Base-by-base conservation (phyloP, 164 flowering plant genomes). In the Vitis cinerea region DNA sequence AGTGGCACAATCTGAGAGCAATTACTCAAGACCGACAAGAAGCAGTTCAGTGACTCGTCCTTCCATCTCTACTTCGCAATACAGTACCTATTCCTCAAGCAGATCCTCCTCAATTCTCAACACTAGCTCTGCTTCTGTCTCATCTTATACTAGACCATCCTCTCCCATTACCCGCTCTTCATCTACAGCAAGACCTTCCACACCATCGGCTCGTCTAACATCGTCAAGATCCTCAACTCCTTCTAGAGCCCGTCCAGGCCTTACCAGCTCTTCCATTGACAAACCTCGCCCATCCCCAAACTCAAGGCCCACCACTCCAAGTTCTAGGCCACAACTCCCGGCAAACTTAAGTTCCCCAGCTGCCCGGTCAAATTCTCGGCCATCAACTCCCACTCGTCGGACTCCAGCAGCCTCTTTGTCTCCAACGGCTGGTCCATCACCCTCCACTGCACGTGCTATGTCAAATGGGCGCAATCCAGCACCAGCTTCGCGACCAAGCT, bases 31-130 rank as follows among this genome's bases (percentile, higher is more conserved):
- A 78, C 97, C 92, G 47, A 19, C 84, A 30, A 83, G 99, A 83
- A 92, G 97, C 83, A 91, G 83, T 77, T 91, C 99, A 2, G 94
- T 83, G 48, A 87, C 97, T n/a, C 95, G 98, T 15, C 76, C 94
- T 64, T 83, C 97, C 27, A 61, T 86, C 67, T 83, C 95, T 64
- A 77, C 77, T 54, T 71, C 84, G 12, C 86, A 85, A 52, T 79
- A 81, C 72, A 84, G 51, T 52, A 66, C 79, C 27, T 82, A 80
- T 71, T 81, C 89, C 47, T 86, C 93, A 47, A 83, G 81, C 70
- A 82, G 84, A 79, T 81, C 88, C 48, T 61, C 86, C 61, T 77
- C 88, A 54, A 77, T 91, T 63, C 94, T 95, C 30, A 93, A 88
- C 72, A 93, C 97, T 30, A 95, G 99, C 81, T 89, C 97, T 2